Conservation (phyloP, 805 yeast species). For the Myxozyma nipponensis region DNA sequence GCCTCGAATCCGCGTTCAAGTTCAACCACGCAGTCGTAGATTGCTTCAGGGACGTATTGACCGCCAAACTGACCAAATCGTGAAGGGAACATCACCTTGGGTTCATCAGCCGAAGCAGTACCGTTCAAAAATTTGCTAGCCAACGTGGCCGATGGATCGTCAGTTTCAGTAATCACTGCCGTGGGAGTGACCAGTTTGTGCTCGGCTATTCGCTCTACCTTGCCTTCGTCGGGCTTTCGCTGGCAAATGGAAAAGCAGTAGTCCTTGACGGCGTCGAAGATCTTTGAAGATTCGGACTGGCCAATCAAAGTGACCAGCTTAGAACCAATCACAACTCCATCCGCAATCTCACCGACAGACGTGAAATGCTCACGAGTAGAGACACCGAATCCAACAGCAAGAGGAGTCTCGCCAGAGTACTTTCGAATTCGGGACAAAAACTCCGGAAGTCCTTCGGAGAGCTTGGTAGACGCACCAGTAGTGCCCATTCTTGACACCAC, state of each 20-base stretch:
- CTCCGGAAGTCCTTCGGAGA: slow-evolving; percentile 59
- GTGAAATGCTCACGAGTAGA: slow-evolving; percentile 86
- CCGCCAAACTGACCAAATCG: slow-evolving; percentile 97
- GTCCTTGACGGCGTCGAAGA: slow-evolving; percentile 59
- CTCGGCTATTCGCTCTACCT: slow-evolving; percentile 34
- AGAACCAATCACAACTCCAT: slow-evolving; percentile 96
- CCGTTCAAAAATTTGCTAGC: slow-evolving; percentile 21
- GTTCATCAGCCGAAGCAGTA: slow-evolving; percentile 10
- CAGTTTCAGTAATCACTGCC: slow-evolving; percentile 32
- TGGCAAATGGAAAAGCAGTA: slow-evolving; percentile 43
- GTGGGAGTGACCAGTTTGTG: slow-evolving; percentile 21
- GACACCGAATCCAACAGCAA: slow-evolving; percentile 97
- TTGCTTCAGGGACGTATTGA: slow-evolving; percentile 95
- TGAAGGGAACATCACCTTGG: slow-evolving; percentile 44
- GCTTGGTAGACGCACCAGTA: slow-evolving; percentile 77
- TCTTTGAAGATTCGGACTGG: slow-evolving; percentile 55
- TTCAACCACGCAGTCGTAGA: slow-evolving; percentile 86
- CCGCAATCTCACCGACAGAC: slow-evolving; percentile 74
- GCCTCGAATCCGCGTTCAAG: slow-evolving; percentile 81
- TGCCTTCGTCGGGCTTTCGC: slow-evolving; percentile 3
- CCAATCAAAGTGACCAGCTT: slow-evolving; percentile 69
- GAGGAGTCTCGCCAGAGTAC: slow-evolving; percentile 69
- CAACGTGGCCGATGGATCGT: slow-evolving; percentile 37
- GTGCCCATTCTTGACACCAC: slow-evolving; percentile 98
- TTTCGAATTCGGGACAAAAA: slow-evolving; percentile 73